A percentile compares a stretch with the other conserved stretches of the same genome.
phyloP scores from a whole-genome alignment of 148 eudicot species.

The Persicaria tinctoria region DNA sequence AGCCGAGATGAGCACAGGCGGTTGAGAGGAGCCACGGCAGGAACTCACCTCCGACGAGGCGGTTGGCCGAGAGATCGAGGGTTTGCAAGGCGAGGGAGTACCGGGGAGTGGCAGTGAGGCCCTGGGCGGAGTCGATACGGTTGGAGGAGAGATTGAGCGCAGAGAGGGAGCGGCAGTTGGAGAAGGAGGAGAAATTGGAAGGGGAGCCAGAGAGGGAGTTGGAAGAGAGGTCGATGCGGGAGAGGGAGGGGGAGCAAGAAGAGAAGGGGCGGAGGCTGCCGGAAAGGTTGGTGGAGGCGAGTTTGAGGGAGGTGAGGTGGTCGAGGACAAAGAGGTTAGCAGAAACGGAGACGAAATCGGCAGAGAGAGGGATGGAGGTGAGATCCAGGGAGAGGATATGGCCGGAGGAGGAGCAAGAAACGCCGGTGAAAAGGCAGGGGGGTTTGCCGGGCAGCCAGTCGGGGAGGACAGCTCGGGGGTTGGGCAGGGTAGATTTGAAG shows the following conservation, averaged over 20 bases:
- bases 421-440: slow-evolving; percentile 72
- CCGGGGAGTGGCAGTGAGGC: slow-evolving; percentile 3
- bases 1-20: slow-evolving; percentile 31
- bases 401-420: slow-evolving; percentile 30
- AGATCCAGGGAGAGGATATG: slow-evolving; percentile 40
- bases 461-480: slow-evolving; percentile 31
- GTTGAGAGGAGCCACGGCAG: slow-evolving; percentile 47
- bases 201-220: slow-evolving; percentile 52
- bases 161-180: slow-evolving; percentile 31
- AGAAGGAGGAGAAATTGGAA: slow-evolving; percentile 31
- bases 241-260: slow-evolving; percentile 24
- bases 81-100: slow-evolving; percentile 23
- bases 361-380: slow-evolving; percentile 21
- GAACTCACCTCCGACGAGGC: slow-evolving; percentile 32
- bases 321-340: slow-evolving; percentile 36
- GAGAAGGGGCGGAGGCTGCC: slow-evolving; percentile 31
- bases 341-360: slow-evolving; percentile 31
- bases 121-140: slow-evolving; percentile 23
- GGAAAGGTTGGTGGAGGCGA: slow-evolving; percentile 42
- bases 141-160: slow-evolving; percentile 58
- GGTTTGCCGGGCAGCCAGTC: slow-evolving; percentile 34
- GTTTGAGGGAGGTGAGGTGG: slow-evolving; percentile 27
- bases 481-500: slow-evolving; percentile 57
- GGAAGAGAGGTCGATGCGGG: slow-evolving; percentile 51
- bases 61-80: slow-evolving; percentile 63